Conservation (phyloP, 2,329 filamentous ascomycete species). For the Dryadomyces quercivorus region DNA sequence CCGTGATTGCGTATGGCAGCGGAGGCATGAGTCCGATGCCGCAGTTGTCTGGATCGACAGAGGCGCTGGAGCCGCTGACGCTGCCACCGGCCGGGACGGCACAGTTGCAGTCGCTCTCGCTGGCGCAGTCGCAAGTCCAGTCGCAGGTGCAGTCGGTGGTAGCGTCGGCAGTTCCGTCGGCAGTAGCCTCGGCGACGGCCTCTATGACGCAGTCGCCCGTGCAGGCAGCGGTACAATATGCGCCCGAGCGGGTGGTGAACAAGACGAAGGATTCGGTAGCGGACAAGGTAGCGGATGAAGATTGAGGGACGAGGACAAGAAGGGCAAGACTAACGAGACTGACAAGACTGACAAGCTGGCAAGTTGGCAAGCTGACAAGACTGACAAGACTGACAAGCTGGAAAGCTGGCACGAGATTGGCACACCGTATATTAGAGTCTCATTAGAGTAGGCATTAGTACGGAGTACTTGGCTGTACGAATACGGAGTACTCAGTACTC, state of each 20-base stretch:
- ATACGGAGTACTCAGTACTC: no score
- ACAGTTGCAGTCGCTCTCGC: not conserved
- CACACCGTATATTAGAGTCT: not conserved
- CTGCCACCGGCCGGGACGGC: slow-evolving; percentile 8
- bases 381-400: no score
- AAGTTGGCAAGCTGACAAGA: no score
- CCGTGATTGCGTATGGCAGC: slow-evolving; percentile 47
- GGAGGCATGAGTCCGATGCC: slow-evolving; percentile 31
- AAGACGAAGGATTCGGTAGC: slow-evolving; percentile 36
- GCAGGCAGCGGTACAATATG: slow-evolving; percentile 16
- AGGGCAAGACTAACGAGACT: no score
- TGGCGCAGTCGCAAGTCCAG: not conserved
- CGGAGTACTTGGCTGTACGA: no score
- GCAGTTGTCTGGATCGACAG: slow-evolving; percentile 33
- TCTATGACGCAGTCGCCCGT: slow-evolving; percentile 3
- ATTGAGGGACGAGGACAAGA: slow-evolving; percentile 20
- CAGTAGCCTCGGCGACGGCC: not conserved
- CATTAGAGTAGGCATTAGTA: no score
- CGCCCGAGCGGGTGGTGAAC: slow-evolving; percentile 37
- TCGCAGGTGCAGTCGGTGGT: slow-evolving; percentile 6
- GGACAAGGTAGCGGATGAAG: slow-evolving; percentile 40
- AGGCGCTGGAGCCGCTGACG: slow-evolving; percentile 22
- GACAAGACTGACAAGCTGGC: no score
- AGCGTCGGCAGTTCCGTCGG: slow-evolving; percentile 6
- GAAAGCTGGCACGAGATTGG: no score